Evolutionary conservation across 768 basidiomycete genomes (phyloP), one percentile per base, ranked within the genome.

Genomic region (Collybiopsis confluens): DNA sequence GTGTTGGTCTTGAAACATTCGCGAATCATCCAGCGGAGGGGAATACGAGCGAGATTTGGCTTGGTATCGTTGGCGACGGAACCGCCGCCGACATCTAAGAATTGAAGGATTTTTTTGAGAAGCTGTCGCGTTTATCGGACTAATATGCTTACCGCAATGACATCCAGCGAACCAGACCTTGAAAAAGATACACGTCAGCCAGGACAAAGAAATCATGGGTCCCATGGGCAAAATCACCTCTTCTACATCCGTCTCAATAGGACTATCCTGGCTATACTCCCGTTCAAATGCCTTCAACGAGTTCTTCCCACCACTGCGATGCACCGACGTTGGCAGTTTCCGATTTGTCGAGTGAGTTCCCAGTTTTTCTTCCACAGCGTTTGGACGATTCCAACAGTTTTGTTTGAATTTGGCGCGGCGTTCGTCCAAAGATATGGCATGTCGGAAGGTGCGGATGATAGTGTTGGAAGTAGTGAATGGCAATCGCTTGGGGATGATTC

Each of bases 1-100:
- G 81, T 77, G 1, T 80, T 67, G 27, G 77, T 62, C 6, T 68
- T 65, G 69, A 85, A 82, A 57, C 80, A 83, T 61, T 88, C 76
- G 45, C 84, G 78, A 37, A 88, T 70, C 84, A 88, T 87, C 86
- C 86, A 92, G 48, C 87, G 80, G 28, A 92, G 74, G 1, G 88
- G 72, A 40, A 90, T 86, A 36, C 86, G 81, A 1, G 87, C 82
- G 2, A 91, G 74, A 43, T 75, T 80, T 59, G 85, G 78, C 13
- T 72, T 75, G 0, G 74, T 72, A 48, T 73, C 77, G 55, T 91
- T 85, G 28, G 59, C 56, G 11, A 83, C 82, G 2, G 82, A 81
- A 2, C 87, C 88, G 18, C 90, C 90, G 1, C 90, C 90, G 18
- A 92, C 77, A 59, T 90, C 88, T 88, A 57, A 24, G 15, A 33